A percentile compares a stretch with the other conserved stretches of the same genome.
These are phyloP conservation scores for Spergularia azorica DNA, from an alignment of 179 eudicot species.

Conservation along the genomic window DNA sequence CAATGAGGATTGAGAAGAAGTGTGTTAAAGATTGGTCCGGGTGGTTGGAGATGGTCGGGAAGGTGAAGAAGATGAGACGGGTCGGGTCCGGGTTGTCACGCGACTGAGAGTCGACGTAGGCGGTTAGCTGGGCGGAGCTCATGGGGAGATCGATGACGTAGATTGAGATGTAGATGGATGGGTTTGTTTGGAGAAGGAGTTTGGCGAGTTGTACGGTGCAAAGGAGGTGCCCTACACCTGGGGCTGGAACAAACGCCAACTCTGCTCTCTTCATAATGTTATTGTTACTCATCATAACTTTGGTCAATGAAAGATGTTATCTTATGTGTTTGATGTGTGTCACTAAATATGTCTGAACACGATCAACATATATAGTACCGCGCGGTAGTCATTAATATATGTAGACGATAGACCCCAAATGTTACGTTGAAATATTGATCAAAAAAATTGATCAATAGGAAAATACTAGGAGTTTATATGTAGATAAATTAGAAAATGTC, in stretches of 20 bases:
- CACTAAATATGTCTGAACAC: too few species aligned
- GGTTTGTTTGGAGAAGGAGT: conserved; percentile 22
- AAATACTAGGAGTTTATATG: too few species aligned
- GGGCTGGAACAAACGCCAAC: conserved; percentile 19
- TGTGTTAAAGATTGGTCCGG: not conserved
- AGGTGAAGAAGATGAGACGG: conserved; percentile 12
- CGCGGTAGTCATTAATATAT: too few species aligned
- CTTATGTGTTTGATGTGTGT: too few species aligned
- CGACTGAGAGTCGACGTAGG: conserved; percentile 17
- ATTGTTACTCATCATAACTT: too few species aligned
- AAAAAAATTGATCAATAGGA: too few species aligned
- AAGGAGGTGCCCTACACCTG: conserved; percentile 37
- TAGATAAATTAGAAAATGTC: too few species aligned
- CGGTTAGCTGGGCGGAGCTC: not conserved
- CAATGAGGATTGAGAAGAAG: not conserved
- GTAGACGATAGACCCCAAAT: too few species aligned
- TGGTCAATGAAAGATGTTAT: too few species aligned
- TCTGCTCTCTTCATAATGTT: not conserved
- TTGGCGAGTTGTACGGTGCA: conserved; percentile 27
- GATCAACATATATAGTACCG: too few species aligned
- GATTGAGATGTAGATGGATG: conserved; percentile 20
- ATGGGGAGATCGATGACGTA: conserved; percentile 22
- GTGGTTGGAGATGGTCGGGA: conserved; percentile 7
- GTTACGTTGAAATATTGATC: too few species aligned
- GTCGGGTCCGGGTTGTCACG: not conserved